Evolutionary conservation across 2,329 filamentous ascomycete genomes (phyloP).

Genomic region (Anthostomella pinea): DNA sequence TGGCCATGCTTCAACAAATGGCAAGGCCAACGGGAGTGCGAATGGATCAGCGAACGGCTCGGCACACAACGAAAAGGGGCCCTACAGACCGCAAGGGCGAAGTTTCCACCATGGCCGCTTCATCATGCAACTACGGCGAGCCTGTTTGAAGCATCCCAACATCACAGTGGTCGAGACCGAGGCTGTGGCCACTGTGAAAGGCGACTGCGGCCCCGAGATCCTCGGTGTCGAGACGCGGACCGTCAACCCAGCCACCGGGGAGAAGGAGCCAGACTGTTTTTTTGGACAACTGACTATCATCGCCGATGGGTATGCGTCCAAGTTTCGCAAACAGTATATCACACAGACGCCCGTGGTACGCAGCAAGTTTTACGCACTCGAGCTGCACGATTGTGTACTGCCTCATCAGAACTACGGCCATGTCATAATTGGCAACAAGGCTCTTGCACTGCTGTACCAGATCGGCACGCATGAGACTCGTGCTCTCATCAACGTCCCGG

Average conservation of each 20-base stretch:
- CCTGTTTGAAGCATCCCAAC: conserved; percentile 72
- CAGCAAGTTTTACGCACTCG: conserved; percentile 90
- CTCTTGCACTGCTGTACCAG: conserved; percentile 88
- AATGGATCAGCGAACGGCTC: conserved; percentile 30
- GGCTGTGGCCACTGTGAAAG: conserved; percentile 71
- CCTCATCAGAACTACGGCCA: conserved; percentile 76
- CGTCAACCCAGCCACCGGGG: conserved; percentile 51
- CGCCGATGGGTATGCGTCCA: conserved; percentile 88
- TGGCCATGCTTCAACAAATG: conserved; percentile 2
- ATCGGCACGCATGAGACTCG: conserved; percentile 94
- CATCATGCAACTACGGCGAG: conserved; percentile 74
- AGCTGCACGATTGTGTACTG: conserved; percentile 83
- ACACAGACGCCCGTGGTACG: conserved; percentile 64
- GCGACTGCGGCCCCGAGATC: conserved; percentile 66
- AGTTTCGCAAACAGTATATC: conserved; percentile 81
- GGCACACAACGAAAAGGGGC: conserved; percentile 27
- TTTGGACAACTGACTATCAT: conserved; percentile 87
- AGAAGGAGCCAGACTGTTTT: conserved; percentile 68
- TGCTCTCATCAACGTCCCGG: conserved; percentile 83
- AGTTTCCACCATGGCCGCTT: conserved; percentile 95
- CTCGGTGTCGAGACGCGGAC: conserved; percentile 80
- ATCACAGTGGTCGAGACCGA: conserved; percentile 91
- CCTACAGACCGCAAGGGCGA: conserved; percentile 62
- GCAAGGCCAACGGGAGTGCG: conserved; percentile 16
- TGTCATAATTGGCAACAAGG: conserved; percentile 75